These are phyloP conservation scores for Aquanectria penicillioides DNA, from an alignment of 2,329 filamentous ascomycete species.

Conservation along the genomic window DNA sequence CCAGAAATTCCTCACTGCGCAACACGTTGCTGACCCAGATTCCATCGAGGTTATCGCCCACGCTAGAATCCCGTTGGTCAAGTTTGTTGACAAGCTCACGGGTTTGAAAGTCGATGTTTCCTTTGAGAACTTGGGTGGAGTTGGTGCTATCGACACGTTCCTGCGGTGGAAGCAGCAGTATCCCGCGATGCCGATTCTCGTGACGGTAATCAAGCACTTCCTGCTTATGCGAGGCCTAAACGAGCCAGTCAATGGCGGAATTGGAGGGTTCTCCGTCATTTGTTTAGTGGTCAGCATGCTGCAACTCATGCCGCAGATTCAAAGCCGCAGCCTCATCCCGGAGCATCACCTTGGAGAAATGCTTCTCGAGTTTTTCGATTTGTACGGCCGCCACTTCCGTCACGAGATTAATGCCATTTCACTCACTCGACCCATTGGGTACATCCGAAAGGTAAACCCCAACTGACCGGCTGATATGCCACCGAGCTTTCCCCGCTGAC, in stretches of 20 bases:
- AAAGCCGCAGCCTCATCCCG: constrained; percentile 66
- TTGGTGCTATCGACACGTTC: constrained; percentile 84
- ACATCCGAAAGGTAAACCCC: constrained; percentile 75
- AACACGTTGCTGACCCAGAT: constrained; percentile 65
- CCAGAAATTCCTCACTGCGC: constrained; percentile 64
- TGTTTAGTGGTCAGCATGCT: constrained; percentile 92
- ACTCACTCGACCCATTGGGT: constrained; percentile 74
- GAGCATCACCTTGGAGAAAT: constrained; percentile 80
- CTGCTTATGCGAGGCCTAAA: constrained; percentile 89
- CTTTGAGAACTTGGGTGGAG: constrained; percentile 89
- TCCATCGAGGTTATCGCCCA: constrained; percentile 74
- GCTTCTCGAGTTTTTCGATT: constrained; percentile 86
- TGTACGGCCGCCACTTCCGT: constrained; percentile 88
- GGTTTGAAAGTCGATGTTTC: constrained; percentile 90
- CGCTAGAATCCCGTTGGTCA: constrained; percentile 91
- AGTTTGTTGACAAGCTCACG: constrained; percentile 83
- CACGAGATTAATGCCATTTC: constrained; percentile 76
- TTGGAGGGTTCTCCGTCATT: constrained; percentile 94
- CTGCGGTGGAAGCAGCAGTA: constrained; percentile 80
- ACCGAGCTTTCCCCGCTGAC: constrained; percentile 12
- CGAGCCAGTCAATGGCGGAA: constrained; percentile 88
- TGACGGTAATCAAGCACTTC: constrained; percentile 92
- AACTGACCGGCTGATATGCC: not conserved
- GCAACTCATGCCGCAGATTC: constrained; percentile 78
- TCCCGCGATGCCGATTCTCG: constrained; percentile 86